These are phyloP conservation scores for Candida sp. DNA, from an alignment of 1,139 yeast species.

Conservation along the genomic window DNA sequence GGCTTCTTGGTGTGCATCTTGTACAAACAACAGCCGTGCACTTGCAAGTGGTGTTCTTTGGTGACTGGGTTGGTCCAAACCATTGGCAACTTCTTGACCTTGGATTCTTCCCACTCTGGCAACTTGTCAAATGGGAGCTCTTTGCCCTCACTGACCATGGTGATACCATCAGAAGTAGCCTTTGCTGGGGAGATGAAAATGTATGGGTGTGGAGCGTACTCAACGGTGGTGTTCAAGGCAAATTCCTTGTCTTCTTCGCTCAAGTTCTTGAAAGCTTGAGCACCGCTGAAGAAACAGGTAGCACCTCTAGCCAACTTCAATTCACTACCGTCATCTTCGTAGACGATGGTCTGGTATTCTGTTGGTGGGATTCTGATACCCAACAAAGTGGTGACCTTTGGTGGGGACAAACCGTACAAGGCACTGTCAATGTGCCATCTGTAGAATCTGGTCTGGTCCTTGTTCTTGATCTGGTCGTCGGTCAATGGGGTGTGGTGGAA, in stretches of 20 bases:
- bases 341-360: constrained; percentile 53
- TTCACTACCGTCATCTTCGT: constrained; percentile 65
- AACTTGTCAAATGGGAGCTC: constrained; percentile 68
- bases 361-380: constrained; percentile 81
- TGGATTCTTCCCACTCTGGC: constrained; percentile 81
- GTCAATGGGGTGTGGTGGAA: constrained; percentile 74
- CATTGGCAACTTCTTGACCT: constrained; percentile 77
- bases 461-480: constrained; percentile 59
- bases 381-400: constrained; percentile 79
- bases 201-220: constrained; percentile 92
- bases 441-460: constrained; percentile 77
- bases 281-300: constrained; percentile 86
- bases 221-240: constrained; percentile 77
- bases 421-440: constrained; percentile 97
- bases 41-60: constrained; percentile 79
- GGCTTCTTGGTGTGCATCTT: constrained; percentile 59
- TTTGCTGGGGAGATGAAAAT: constrained; percentile 80
- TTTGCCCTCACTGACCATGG: constrained; percentile 82
- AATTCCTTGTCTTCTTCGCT: constrained; percentile 71
- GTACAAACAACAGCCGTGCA: constrained; percentile 85
- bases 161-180: constrained; percentile 84
- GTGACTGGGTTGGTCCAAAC: constrained; percentile 96
- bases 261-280: constrained; percentile 68
- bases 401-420: constrained; percentile 82
- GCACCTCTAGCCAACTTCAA: constrained; percentile 81